Evolutionary conservation across 768 basidiomycete genomes (phyloP).

Genomic region (Botryobasidium botryosum): DNA sequence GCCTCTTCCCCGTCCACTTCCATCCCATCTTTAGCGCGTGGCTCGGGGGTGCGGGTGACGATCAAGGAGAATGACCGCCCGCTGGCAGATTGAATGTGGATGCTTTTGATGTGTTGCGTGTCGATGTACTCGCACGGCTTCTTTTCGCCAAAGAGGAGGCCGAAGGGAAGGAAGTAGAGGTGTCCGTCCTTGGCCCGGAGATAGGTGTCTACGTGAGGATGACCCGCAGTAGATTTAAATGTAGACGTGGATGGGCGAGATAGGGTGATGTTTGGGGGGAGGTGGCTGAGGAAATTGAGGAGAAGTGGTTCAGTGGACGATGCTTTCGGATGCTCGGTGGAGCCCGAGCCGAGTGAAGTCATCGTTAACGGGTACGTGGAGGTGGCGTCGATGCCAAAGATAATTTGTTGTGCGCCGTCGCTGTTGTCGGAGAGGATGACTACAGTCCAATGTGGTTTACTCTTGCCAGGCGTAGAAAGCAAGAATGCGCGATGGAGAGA

Average conservation of each 20-base stretch:
- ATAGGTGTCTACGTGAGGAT: conserved; percentile 52
- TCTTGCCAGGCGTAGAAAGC: conserved; percentile 56
- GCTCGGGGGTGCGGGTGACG: too few species aligned
- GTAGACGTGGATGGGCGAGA: conserved; percentile 30
- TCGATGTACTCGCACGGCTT: conserved; percentile 69
- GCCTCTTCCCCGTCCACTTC: conserved; percentile 21
- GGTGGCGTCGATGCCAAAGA: conserved; percentile 53
- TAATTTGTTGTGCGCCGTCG: conserved; percentile 32
- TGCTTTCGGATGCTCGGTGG: conserved; percentile 28
- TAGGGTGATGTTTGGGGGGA: conserved; percentile 23
- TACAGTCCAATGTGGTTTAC: conserved; percentile 55
- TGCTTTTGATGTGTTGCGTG: conserved; percentile 36
- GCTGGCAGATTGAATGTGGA: conserved; percentile 38
- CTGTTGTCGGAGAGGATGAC: conserved; percentile 42
- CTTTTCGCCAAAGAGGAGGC: conserved; percentile 57
- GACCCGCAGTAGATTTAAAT: conserved; percentile 31
- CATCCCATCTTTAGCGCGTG: neutral
- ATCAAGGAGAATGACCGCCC: conserved; percentile 54
- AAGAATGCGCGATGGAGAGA: conserved; percentile 45
- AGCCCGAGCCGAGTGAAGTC: conserved; percentile 24
- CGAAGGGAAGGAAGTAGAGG: conserved; percentile 52
- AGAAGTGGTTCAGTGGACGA: conserved; percentile 33
- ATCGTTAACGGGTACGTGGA: conserved; percentile 27
- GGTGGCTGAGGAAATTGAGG: conserved; percentile 33
- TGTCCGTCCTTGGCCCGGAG: conserved; percentile 53